These are phyloP conservation scores for Colletotrichum endophyticum DNA, from an alignment of 2,329 filamentous ascomycete species.

Conservation along the genomic window DNA sequence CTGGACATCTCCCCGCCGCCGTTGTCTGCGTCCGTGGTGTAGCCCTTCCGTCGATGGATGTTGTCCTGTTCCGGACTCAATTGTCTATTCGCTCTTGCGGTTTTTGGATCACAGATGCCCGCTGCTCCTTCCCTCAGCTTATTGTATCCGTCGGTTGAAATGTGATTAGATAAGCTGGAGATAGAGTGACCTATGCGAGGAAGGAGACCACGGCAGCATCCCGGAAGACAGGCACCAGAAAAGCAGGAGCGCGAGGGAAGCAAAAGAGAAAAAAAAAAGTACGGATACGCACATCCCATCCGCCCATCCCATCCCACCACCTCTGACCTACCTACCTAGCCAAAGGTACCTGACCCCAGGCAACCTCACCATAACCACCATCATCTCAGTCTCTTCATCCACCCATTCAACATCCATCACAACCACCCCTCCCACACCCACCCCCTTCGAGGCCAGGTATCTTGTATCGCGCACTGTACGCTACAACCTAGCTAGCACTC, in stretches of 20 bases:
- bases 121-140: background rate
- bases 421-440: background rate
- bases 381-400: background rate
- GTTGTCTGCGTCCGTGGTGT: background rate
- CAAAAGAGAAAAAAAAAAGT: background rate
- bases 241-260: background rate
- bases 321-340: background rate
- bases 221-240: background rate
- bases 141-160: background rate
- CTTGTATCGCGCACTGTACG: constrained; percentile 9
- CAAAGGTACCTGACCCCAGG: background rate
- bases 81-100: background rate
- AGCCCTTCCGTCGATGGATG: background rate
- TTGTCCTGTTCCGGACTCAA: background rate
- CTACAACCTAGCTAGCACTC: constrained; percentile 15
- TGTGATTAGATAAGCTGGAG: background rate
- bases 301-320: background rate
- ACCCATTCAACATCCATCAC: background rate
- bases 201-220: background rate
- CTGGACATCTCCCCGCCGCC: background rate
- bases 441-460: constrained; percentile 3
- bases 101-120: background rate
- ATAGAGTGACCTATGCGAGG: background rate
- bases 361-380: background rate
- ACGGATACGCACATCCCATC: background rate